Evolutionary conservation across 805 yeast genomes (phyloP).

Genomic region (Metschnikowia gelsemii): DNA sequence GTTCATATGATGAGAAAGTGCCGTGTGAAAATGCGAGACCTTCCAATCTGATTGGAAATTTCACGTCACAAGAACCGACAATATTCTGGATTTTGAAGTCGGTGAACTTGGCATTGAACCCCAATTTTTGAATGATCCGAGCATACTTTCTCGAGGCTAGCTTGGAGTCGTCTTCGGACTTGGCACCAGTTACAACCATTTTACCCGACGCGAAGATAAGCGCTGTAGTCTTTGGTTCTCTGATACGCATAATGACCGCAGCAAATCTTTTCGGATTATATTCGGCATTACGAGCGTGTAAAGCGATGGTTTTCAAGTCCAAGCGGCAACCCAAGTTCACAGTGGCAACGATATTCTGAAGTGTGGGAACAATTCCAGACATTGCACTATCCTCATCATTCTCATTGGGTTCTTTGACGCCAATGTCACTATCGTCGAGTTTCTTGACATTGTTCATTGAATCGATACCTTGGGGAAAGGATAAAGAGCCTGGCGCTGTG

Average conservation of each 20-base stretch:
- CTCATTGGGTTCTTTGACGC: conserved; percentile 37
- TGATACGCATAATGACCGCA: conserved; percentile 98
- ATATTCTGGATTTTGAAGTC: conserved; percentile 98
- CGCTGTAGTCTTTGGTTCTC: conserved; percentile 98
- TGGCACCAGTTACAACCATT: conserved; percentile 99
- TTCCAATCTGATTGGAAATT: conserved; percentile 94
- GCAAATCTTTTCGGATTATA: conserved; percentile 99
- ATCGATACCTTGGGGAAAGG: conserved; percentile 56
- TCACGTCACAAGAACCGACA: conserved; percentile 98
- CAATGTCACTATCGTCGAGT: conserved; percentile 18
- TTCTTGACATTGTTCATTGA: conserved; percentile 15
- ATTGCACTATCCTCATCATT: conserved; percentile 68
- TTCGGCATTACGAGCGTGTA: conserved; percentile 98
- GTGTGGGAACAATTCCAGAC: conserved; percentile 94
- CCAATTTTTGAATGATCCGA: conserved; percentile 94
- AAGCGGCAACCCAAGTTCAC: conserved; percentile 94
- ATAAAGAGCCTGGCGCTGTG: conserved; percentile 62
- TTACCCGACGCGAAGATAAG: conserved; percentile 97
- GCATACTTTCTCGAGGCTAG: conserved; percentile 97
- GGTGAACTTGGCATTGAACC: conserved; percentile 96
- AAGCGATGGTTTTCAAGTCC: conserved; percentile 94
- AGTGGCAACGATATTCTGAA: conserved; percentile 95
- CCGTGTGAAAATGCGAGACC: conserved; percentile 98
- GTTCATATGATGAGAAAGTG: conserved; percentile 97
- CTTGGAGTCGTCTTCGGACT: conserved; percentile 97